Percentiles rank a stretch among this genome's conserved stretches.
These are phyloP conservation scores for Cordyceps farinosa DNA, from an alignment of 2,329 filamentous ascomycete species.

Conservation along the genomic window DNA sequence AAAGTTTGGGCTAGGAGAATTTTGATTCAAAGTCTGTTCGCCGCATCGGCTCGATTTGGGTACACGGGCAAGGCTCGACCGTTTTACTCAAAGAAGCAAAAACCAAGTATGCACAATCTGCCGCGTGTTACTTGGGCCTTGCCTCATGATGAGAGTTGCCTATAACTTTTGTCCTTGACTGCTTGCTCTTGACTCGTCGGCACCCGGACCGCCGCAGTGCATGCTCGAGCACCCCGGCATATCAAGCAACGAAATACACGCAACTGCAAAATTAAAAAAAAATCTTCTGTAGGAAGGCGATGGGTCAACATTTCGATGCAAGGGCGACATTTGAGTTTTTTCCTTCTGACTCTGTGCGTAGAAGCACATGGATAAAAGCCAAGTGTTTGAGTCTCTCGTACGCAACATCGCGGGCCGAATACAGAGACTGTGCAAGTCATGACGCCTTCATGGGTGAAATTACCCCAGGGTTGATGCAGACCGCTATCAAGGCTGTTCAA, in stretches of 20 bases:
- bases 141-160: too few species aligned
- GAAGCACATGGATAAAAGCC: neutral
- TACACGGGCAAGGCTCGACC: neutral
- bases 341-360: neutral
- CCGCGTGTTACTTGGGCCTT: too few species aligned
- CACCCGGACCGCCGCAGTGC: too few species aligned
- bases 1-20: neutral
- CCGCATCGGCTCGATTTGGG: neutral
- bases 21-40: neutral
- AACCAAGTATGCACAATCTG: neutral
- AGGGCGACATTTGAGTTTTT: too few species aligned
- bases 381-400: neutral
- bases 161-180: too few species aligned
- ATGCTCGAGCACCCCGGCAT: too few species aligned
- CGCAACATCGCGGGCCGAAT: neutral
- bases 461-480: slow-evolving; percentile 10
- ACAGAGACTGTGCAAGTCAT: neutral
- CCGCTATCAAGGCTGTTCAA: neutral
- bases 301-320: too few species aligned
- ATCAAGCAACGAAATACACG: too few species aligned
- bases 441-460: neutral
- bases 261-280: too few species aligned
- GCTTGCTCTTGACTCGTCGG: too few species aligned
- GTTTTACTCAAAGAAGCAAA: neutral
- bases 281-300: too few species aligned